phyloP scores from a whole-genome alignment of 495 filamentous ascomycete genomes.

The Lepidopterella palustris region DNA sequence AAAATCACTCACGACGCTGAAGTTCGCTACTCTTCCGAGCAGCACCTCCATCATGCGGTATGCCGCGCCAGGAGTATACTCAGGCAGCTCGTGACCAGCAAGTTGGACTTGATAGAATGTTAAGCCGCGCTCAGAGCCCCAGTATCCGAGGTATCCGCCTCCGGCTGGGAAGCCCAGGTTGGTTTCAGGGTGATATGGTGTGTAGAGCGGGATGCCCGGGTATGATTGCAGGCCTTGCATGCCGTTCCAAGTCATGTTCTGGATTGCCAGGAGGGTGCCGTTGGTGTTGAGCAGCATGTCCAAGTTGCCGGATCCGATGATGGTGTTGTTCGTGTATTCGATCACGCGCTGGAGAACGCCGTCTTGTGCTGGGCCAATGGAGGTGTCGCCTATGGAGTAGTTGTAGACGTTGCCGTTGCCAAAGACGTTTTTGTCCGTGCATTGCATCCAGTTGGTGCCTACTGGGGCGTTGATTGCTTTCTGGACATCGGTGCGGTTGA shows the following conservation, averaged over 20 bases:
- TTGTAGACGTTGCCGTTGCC: conserved; percentile 26
- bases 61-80: conserved; percentile 23
- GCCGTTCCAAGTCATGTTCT: conserved; percentile 82
- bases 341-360: conserved; percentile 27
- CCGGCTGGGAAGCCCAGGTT: conserved; percentile 41
- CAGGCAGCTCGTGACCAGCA: conserved; percentile 25
- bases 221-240: conserved; percentile 53
- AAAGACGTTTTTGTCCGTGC: conserved; percentile 51
- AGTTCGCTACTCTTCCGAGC: conserved; percentile 26
- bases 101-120: conserved; percentile 44
- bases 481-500: conserved; percentile 72
- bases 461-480: conserved; percentile 49
- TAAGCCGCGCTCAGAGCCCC: conserved; percentile 60
- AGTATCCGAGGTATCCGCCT: conserved; percentile 54
- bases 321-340: conserved; percentile 30
- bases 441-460: conserved; percentile 53
- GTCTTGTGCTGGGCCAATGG: conserved; percentile 13
- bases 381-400: conserved; percentile 3
- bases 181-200: conserved; percentile 52
- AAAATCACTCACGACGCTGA: conserved; percentile 19
- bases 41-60: conserved; percentile 32
- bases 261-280: conserved; percentile 62
- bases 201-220: conserved; percentile 55
- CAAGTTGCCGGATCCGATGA: conserved; percentile 58
- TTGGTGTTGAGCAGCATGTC: conserved; percentile 59